These are phyloP conservation scores for Westerdykella ornata DNA, from an alignment of 2,329 filamentous ascomycete species.

Conservation along the genomic window DNA sequence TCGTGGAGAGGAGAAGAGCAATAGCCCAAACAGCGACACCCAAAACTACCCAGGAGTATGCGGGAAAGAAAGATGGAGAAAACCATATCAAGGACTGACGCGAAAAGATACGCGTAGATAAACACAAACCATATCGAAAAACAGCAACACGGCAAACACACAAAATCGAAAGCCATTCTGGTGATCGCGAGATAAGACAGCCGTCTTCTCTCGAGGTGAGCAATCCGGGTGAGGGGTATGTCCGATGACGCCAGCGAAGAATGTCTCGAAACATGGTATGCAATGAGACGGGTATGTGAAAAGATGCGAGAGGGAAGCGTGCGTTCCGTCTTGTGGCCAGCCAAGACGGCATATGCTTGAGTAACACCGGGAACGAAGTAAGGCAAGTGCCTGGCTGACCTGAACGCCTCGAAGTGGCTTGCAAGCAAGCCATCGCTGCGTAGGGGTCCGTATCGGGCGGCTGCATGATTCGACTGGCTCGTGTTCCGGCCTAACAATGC, in stretches of 20 bases:
- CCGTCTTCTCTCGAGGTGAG: not conserved
- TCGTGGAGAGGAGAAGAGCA: not conserved
- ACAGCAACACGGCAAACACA: constrained; percentile 3
- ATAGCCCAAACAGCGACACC: not conserved
- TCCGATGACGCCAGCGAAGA: constrained; percentile 16
- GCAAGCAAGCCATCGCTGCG: constrained; percentile 6
- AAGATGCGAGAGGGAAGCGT: constrained; percentile 19
- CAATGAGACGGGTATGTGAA: constrained; percentile 22
- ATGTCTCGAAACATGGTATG: constrained; percentile 24
- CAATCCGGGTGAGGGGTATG: constrained; percentile 1
- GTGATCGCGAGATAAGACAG: not conserved
- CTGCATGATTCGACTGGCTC: not conserved
- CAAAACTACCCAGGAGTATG: constrained; percentile 5
- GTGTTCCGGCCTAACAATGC: constrained; percentile 7
- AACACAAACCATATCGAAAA: constrained; percentile 2
- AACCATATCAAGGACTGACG: not conserved
- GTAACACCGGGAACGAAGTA: constrained; percentile 8
- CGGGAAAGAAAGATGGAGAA: not conserved
- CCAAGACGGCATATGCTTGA: constrained; percentile 22
- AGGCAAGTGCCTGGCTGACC: not conserved
- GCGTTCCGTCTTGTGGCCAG: constrained; percentile 28
- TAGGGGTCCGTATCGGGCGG: too few relatives aligned
- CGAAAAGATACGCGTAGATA: not conserved
- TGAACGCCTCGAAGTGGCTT: constrained; percentile 1
- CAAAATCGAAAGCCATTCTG: constrained; percentile 7